phyloP scores from a whole-genome alignment of 192 early-diverging fungal genomes.

The Coemansia guatemalensis region DNA sequence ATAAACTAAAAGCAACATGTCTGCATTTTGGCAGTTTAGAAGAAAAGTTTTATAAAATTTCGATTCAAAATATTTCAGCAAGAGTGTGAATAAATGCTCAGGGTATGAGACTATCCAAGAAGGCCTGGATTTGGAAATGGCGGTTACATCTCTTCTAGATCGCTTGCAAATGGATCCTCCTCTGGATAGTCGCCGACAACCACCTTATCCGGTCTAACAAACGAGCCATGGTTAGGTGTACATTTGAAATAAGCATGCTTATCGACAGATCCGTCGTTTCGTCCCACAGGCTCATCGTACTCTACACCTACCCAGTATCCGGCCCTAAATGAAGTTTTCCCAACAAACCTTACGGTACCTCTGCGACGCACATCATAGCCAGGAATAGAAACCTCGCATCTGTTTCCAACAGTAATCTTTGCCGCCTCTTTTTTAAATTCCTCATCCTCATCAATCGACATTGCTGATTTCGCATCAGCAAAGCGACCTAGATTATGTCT shows the following conservation, averaged over 20 bases:
- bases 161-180: constrained; percentile 74
- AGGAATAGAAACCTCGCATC: constrained; percentile 79
- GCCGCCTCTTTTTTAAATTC: constrained; percentile 65
- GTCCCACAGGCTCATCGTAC: constrained; percentile 96
- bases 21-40: too few species aligned
- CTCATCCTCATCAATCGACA: constrained; percentile 79
- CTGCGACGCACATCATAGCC: constrained; percentile 48
- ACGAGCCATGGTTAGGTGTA: constrained; percentile 73
- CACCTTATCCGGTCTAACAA: constrained; percentile 91
- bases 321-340: constrained; percentile 72
- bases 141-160: constrained; percentile 63
- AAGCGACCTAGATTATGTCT: constrained; percentile 89
- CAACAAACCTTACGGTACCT: constrained; percentile 74
- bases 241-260: constrained; percentile 79
- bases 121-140: too few species aligned
- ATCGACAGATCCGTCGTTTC: constrained; percentile 85
- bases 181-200: constrained; percentile 91
- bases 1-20: not conserved
- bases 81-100: not conserved
- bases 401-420: constrained; percentile 68
- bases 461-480: constrained; percentile 71
- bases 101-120: too few species aligned
- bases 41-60: too few species aligned
- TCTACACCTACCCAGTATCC: constrained; percentile 94
- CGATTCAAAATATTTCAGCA: too few species aligned